Evolutionary conservation across 1,284 basidiomycete species (phyloP), one percentile per base, ranked within the genome.

Genomic region (Tilletiaria anomala): DNA sequence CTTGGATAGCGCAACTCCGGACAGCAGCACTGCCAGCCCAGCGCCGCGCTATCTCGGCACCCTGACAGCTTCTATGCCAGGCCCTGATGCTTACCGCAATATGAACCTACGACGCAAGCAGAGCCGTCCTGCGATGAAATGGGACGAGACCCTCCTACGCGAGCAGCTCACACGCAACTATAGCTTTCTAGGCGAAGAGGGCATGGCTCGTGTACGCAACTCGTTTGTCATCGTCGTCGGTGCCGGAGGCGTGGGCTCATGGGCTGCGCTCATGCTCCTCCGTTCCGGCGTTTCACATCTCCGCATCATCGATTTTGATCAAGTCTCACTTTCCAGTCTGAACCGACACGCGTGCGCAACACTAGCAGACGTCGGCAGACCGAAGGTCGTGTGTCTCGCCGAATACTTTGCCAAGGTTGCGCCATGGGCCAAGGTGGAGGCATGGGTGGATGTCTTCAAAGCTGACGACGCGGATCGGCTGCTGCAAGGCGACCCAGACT

Each of bases 181-280:
- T 29, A n/a, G 10, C 10, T 29, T 29, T 29, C 81, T 97, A 37
- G 87, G 87, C 0, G 84, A 91, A 23, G 82, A 88, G 26, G 77
- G 78, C 18, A 93, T 96, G 86, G 64, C 70, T 10, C 78, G 77
- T 56, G 75, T 97, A 33, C 74, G 93, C 44, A 66, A 74, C 17
- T 76, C 78, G 5, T 79, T 75, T 15, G 87, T 96, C 3, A 84
- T 87, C 16, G 73, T 97, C 17, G 77, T 97, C 6, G 93, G 93
- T 3, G 86, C 88, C 51, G 93, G 93, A 44, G 93, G 93, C 4
- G 93, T 99, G 1, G 89, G 91, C 0, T 87, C 83, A 55, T 91
- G 87, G 81, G 82, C 80, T 19, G 88, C 91, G 5, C 77, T 91
- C 22, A 94, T 94, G 87, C 77, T 66, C 1, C 44, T 66, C 14